These are phyloP conservation scores for Daedaleopsis sinensis DNA, from an alignment of 768 basidiomycete species.

Conservation along the genomic window DNA sequence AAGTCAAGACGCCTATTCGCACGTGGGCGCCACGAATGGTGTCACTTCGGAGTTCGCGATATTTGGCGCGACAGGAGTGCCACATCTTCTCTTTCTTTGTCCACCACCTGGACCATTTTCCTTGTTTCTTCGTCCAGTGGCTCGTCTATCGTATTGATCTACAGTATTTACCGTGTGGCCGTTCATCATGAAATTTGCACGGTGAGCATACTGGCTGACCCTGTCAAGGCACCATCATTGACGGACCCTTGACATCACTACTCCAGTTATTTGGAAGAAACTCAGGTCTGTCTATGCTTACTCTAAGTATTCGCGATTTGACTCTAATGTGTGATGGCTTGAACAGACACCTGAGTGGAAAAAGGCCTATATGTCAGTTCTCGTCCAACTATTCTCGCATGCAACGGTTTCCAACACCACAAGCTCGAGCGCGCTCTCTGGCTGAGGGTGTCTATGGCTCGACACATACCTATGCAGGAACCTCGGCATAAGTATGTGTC, in stretches of 20 bases:
- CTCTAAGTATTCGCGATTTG: neutral
- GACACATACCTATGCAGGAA: neutral
- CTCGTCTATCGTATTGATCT: no score
- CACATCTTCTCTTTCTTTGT: no score
- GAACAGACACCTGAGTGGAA: constrained; percentile 20
- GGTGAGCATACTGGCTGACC: neutral
- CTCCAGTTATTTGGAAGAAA: constrained; percentile 18
- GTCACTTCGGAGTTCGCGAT: no score
- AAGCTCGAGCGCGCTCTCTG: no score
- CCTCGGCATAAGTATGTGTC: no score
- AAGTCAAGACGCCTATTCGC: no score
- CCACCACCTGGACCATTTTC: no score
- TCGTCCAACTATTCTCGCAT: neutral
- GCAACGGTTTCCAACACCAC: neutral
- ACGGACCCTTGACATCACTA: neutral
- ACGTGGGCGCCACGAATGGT: no score
- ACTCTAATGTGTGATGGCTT: neutral
- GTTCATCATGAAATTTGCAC: constrained; percentile 18
- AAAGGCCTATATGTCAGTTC: constrained; percentile 13
- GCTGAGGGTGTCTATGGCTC: neutral
- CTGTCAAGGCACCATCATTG: no score
- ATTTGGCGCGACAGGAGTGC: no score
- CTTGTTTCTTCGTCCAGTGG: no score
- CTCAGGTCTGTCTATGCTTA: constrained; percentile 1
- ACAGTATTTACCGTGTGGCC: no score